Conservation (phyloP, 169 alveolate genomes). For the Eimeria necatrix region DNA sequence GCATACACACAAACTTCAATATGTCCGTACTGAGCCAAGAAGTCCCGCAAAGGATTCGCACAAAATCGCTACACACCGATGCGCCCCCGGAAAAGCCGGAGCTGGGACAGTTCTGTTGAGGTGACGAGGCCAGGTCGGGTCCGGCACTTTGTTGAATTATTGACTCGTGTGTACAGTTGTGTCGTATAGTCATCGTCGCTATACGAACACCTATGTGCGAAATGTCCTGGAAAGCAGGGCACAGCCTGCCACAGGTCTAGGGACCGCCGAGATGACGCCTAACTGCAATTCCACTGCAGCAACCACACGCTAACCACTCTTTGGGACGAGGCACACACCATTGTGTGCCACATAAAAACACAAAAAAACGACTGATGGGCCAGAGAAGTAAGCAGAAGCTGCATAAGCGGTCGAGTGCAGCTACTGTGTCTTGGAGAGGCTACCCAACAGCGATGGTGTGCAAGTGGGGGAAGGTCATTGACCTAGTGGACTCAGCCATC, state of each 20-base stretch:
- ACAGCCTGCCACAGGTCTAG: neutral
- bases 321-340: neutral
- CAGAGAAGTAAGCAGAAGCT: neutral
- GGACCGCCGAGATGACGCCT: neutral
- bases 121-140: no score
- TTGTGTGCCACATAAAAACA: neutral
- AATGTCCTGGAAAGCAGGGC: neutral
- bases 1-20: conserved; percentile 22
- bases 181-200: no score
- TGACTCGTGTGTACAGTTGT: no score
- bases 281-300: neutral
- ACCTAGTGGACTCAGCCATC: no score
- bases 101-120: no score
- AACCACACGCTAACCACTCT: neutral
- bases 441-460: no score
- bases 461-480: no score
- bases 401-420: neutral
- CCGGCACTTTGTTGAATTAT: no score
- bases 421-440: no score
- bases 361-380: neutral
- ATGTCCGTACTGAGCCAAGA: neutral
- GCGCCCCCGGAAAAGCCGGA: neutral
- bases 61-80: neutral
- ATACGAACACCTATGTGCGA: no score
- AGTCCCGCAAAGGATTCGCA: neutral